Percentiles rank a stretch among this genome's conserved stretches.
phyloP scores from a whole-genome alignment of 805 yeast species.

The Candida chilensis region DNA sequence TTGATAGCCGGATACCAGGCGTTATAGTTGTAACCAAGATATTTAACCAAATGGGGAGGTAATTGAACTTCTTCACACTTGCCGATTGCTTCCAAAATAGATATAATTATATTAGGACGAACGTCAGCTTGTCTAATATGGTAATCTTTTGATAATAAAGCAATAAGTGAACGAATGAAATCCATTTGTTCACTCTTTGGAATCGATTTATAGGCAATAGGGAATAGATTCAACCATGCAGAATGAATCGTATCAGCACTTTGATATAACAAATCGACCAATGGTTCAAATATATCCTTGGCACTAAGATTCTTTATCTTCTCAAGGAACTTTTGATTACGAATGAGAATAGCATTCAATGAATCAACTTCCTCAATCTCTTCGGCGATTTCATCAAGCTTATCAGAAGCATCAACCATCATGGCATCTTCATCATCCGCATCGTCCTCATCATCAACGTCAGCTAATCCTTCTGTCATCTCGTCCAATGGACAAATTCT shows the following conservation, averaged over 20 bases:
- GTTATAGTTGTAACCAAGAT: constrained; percentile 76
- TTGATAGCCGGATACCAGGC: constrained; percentile 88
- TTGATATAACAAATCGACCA: constrained; percentile 74
- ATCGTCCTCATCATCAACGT: constrained; percentile 7
- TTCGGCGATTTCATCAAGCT: not conserved
- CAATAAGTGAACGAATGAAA: constrained; percentile 72
- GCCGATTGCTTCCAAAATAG: constrained; percentile 78
- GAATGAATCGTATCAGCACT: constrained; percentile 71
- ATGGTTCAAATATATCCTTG: constrained; percentile 55
- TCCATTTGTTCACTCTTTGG: constrained; percentile 77
- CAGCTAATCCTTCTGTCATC: constrained; percentile 22
- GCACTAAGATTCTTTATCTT: constrained; percentile 34
- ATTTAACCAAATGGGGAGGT: constrained; percentile 91
- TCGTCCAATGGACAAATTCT: constrained; percentile 43
- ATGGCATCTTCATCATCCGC: constrained; percentile 12
- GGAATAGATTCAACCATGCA: constrained; percentile 82
- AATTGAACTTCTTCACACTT: constrained; percentile 63
- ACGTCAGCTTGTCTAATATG: constrained; percentile 85
- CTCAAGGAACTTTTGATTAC: constrained; percentile 19
- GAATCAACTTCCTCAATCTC: constrained; percentile 8
- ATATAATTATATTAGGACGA: constrained; percentile 80
- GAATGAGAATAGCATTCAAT: constrained; percentile 6
- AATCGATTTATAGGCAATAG: constrained; percentile 65
- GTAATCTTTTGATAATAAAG: constrained; percentile 80
- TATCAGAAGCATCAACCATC: constrained; percentile 15